Percentiles rank a stretch among this genome's conserved stretches.
These are phyloP conservation scores for Psilocybe tampanensis DNA, from an alignment of 768 basidiomycete species.

Conservation along the genomic window DNA sequence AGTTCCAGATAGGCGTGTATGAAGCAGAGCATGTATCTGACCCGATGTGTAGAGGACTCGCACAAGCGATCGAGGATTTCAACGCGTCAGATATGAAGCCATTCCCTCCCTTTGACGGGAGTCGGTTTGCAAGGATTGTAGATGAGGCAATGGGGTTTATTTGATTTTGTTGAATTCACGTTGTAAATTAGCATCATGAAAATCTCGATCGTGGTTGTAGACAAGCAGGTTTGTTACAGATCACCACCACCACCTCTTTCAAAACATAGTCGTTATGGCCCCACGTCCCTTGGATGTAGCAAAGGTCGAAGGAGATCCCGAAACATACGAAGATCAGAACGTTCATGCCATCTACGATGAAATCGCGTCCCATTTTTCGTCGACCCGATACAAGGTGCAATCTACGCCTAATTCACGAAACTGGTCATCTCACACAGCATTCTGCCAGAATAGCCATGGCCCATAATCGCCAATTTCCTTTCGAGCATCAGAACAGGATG, in stretches of 20 bases:
- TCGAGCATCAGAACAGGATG: conserved; percentile 71
- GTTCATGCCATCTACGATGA: conserved; percentile 85
- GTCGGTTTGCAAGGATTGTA: conserved; percentile 64
- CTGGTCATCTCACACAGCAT: conserved; percentile 5
- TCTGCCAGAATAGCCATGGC: conserved; percentile 72
- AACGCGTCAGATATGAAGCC: conserved; percentile 46
- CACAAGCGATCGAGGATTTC: conserved; percentile 53
- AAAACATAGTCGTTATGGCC: conserved; percentile 24
- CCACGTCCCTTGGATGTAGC: conserved; percentile 40
- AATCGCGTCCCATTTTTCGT: conserved; percentile 87
- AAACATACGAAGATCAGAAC: conserved; percentile 68
- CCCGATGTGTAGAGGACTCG: conserved; percentile 47
- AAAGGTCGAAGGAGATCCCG: conserved; percentile 49
- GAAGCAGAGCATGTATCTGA: neutral
- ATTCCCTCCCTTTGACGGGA: conserved; percentile 72
- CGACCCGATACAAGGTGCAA: conserved; percentile 83
- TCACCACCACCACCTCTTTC: neutral
- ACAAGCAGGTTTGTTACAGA: neutral
- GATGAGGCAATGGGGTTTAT: conserved; percentile 82
- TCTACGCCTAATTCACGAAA: neutral
- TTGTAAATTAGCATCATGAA: conserved; percentile 8
- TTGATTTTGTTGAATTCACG: conserved; percentile 25
- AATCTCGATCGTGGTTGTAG: neutral
- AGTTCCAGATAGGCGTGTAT: neutral
- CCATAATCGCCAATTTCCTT: conserved; percentile 79